phyloP scores from a whole-genome alignment of 2,329 filamentous ascomycete genomes.

The Colletotrichum neosansevieriae region DNA sequence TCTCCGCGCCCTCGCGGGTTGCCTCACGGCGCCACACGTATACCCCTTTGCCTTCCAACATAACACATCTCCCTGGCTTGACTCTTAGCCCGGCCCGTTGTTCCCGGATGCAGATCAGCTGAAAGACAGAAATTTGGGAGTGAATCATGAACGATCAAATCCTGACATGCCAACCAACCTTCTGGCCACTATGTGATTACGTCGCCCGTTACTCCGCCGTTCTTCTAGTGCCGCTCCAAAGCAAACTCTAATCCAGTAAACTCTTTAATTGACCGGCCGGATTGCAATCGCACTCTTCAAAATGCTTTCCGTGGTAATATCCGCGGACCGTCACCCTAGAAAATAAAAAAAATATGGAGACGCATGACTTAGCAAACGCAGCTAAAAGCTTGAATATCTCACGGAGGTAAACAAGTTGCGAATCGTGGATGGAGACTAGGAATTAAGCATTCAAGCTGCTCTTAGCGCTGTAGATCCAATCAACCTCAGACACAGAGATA shows the following conservation, averaged over 20 bases:
- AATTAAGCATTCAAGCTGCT: not conserved
- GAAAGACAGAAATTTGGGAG: not conserved
- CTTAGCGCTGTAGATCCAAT: slow-evolving; percentile 1
- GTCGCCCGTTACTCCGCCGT: not conserved
- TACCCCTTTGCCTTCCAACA: not conserved
- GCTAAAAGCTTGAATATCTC: slow-evolving; percentile 8
- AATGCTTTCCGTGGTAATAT: not conserved
- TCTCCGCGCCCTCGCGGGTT: slow-evolving; percentile 4
- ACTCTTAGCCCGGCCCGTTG: not conserved
- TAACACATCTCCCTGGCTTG: no score
- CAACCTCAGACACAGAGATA: not conserved
- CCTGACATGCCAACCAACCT: not conserved
- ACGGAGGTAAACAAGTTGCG: not conserved
- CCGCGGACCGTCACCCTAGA: not conserved
- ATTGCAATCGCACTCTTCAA: no score
- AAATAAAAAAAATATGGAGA: not conserved
- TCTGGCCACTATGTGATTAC: not conserved
- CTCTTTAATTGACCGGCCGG: no score
- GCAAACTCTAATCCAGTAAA: no score
- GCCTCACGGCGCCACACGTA: not conserved
- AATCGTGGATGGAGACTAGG: not conserved
- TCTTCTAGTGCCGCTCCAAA: no score
- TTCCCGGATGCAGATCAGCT: not conserved
- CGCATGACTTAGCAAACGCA: slow-evolving; percentile 13
- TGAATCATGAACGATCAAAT: not conserved